Base-by-base conservation (phyloP, 352 stramenopile genomes). In the Phytophthora pini region DNA sequence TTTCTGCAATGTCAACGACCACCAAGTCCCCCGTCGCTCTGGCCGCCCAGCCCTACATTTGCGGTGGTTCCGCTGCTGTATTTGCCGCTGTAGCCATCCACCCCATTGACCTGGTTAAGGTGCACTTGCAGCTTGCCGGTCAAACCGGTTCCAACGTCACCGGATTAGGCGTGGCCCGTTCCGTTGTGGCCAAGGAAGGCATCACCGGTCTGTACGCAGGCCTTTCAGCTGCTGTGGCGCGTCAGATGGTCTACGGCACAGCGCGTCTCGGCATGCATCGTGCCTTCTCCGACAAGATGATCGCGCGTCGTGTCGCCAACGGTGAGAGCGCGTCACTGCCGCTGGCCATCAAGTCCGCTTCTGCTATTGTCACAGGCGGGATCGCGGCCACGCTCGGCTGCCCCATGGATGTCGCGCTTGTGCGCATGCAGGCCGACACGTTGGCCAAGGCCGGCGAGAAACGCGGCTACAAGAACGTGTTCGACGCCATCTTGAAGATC, bases 391-490 rank as follows among this genome's bases (percentile, higher is more conserved):
- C 93, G 39, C 97, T 99, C 34, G 97, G 98, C 29, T 99, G 97
- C 40, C 98, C 98, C 20, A 99, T 99, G 80, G 97, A 99, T 68
- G 97, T 98, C 13, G 90, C 98, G 12, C 87, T 99, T 15, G 97
- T 99, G 59, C 84, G 97, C 56, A 98, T 99, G 87, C 98, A 99
- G 78, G 90, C 94, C 46, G 98, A 99, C 72, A 97, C 90, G 51
- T 92, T 99, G 71, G 96, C 96, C 17, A 85, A 89, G 13, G 73
- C 80, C 15, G 80, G 82, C 34, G 88, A 98, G 64, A 87, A 97
- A 61, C 91, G 98, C 61, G 98, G 98, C 52, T 99, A 99, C 85
- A 99, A 97, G 69, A 99, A 99, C 85, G 97, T 99, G 6, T 98
- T 99, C 65, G 95, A 99, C 81, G 97, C 95, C 17, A 92, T 98